These are phyloP conservation scores for Protea cynaroides DNA, from an alignment of 164 flowering plant genomes.

Conservation along the genomic window DNA sequence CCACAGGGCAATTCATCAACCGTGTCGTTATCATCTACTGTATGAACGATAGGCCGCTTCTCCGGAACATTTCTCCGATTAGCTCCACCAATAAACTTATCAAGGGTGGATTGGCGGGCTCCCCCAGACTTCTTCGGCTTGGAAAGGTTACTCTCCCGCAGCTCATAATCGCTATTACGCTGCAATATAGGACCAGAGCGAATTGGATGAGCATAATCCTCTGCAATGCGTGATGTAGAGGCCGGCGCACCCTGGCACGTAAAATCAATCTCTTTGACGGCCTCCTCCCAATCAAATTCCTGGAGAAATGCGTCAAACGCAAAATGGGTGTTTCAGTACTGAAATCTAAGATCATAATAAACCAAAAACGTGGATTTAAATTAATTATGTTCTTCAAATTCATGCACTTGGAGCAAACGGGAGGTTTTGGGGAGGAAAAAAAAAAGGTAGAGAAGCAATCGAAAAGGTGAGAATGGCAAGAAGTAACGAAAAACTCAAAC, in stretches of 20 bases:
- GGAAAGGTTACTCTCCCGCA: neutral
- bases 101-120: slow-evolving; percentile 60
- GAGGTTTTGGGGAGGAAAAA: neutral
- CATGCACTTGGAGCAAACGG: neutral
- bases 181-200: neutral
- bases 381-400: neutral
- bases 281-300: slow-evolving; percentile 95
- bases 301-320: slow-evolving; percentile 13
- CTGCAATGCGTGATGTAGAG: slow-evolving; percentile 12
- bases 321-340: neutral
- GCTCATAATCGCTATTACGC: too few species aligned
- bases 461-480: neutral
- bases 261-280: slow-evolving; percentile 65
- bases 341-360: neutral
- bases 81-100: slow-evolving; percentile 33
- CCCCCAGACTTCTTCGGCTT: slow-evolving; percentile 10
- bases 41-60: slow-evolving; percentile 1
- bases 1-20: slow-evolving; percentile 16
- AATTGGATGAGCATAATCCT: slow-evolving; percentile 2
- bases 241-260: slow-evolving; percentile 40
- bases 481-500: neutral
- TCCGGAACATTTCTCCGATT: neutral
- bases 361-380: too few species aligned
- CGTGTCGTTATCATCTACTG: neutral
- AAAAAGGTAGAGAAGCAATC: slow-evolving; percentile 1